A percentile compares a stretch with the other conserved stretches of the same genome.
Evolutionary conservation across 805 yeast species (phyloP).

Genomic region (Starmerella tilneyi): DNA sequence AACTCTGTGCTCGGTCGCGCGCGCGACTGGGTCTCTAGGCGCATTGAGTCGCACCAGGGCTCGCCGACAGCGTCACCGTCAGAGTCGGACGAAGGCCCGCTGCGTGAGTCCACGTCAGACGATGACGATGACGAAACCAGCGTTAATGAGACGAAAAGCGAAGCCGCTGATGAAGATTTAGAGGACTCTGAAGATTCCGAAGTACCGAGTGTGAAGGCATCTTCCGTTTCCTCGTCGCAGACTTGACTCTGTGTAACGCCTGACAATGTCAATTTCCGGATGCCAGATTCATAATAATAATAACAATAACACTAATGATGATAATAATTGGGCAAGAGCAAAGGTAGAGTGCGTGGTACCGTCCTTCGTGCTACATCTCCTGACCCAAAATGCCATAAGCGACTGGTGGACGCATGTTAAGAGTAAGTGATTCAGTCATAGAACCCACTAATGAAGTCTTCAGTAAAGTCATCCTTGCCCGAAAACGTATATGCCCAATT

Average conservation of each 20-base stretch:
- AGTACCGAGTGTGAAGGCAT: too few species aligned
- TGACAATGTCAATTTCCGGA: too few species aligned
- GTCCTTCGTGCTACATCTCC: too few species aligned
- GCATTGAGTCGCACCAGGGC: conserved; percentile 21
- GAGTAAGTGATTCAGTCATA: conserved; percentile 14
- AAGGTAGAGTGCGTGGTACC: too few species aligned
- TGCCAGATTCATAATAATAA: too few species aligned
- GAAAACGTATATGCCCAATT: conserved; percentile 70
- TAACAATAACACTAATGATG: background rate
- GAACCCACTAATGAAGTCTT: conserved; percentile 41
- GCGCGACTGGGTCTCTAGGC: conserved; percentile 30
- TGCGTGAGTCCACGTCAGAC: background rate
- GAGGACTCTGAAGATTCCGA: background rate
- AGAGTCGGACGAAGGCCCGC: conserved; percentile 4
- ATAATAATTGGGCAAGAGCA: too few species aligned
- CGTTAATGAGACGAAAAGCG: background rate
- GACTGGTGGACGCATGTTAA: too few species aligned
- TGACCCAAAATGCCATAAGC: too few species aligned
- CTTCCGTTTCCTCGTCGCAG: background rate
- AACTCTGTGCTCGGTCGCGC: conserved; percentile 28
- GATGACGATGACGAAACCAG: conserved; percentile 8
- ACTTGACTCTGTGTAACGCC: too few species aligned
- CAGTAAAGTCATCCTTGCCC: conserved; percentile 53
- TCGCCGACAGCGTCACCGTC: conserved; percentile 16
- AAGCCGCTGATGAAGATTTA: background rate